These are phyloP conservation scores for Pezicula carpinea DNA, from an alignment of 2,329 filamentous ascomycete species.

Conservation along the genomic window DNA sequence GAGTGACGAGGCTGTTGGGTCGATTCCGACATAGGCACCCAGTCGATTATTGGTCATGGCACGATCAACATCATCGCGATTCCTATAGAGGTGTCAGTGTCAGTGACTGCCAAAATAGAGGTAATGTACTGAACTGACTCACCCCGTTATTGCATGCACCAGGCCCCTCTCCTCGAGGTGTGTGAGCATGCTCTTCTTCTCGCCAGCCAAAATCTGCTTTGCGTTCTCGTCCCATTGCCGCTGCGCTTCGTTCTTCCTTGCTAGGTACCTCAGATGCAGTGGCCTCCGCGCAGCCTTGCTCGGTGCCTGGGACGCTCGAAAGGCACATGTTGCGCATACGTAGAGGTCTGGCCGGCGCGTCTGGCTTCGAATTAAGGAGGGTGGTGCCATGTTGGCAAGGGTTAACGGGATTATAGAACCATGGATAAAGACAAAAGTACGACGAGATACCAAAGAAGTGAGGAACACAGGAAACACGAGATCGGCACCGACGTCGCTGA, in stretches of 20 bases:
- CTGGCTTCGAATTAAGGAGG: conserved; percentile 20
- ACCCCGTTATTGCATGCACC: conserved; percentile 73
- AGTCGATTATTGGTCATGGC: conserved; percentile 62
- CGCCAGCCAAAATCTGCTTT: conserved; percentile 43
- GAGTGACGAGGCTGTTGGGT: conserved; percentile 74
- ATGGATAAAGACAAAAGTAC: conserved; percentile 1
- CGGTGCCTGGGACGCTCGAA: conserved; percentile 16
- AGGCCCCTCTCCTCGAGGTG: conserved; percentile 67
- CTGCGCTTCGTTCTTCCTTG: conserved; percentile 26
- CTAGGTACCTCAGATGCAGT: conserved; percentile 31
- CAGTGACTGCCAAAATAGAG: neutral
- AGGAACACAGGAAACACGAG: neutral
- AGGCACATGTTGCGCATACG: conserved; percentile 26
- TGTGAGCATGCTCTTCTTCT: conserved; percentile 52
- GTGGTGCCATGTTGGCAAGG: conserved; percentile 23
- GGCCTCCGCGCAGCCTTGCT: conserved; percentile 18
- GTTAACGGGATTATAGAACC: neutral
- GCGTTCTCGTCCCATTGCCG: conserved; percentile 44
- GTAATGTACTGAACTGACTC: conserved; percentile 26
- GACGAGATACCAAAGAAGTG: neutral
- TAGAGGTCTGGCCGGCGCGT: conserved; percentile 19
- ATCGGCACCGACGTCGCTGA: too few relatives aligned
- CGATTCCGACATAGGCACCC: conserved; percentile 75
- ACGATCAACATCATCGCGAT: conserved; percentile 50
- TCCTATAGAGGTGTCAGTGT: conserved; percentile 15